These are phyloP conservation scores for Penicillium psychrosexuale DNA, from an alignment of 2,329 filamentous ascomycete genomes.

Conservation along the genomic window DNA sequence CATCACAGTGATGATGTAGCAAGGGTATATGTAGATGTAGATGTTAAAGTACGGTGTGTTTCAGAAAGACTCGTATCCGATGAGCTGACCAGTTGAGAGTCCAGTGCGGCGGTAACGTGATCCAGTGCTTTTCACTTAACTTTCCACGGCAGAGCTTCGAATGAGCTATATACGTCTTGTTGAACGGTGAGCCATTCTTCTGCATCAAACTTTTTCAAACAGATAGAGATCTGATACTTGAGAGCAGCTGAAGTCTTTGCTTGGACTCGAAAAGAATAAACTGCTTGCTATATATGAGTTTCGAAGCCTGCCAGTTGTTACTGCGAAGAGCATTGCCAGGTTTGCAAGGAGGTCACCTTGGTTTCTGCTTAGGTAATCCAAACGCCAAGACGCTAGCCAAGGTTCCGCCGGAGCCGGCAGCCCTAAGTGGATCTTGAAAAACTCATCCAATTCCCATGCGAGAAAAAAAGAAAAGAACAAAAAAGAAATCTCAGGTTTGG, in stretches of 20 bases:
- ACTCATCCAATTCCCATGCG: neutral
- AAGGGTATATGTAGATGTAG: neutral
- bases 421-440: neutral
- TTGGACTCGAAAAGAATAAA: too few relatives aligned
- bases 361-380: neutral
- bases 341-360: too few relatives aligned
- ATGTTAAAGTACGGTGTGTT: neutral
- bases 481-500: constrained; percentile 11
- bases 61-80: neutral
- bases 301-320: too few relatives aligned
- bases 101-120: neutral
- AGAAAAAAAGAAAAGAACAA: neutral
- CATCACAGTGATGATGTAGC: neutral
- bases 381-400: neutral
- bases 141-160: too few relatives aligned
- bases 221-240: too few relatives aligned
- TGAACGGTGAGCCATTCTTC: too few relatives aligned
- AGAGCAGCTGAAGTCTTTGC: too few relatives aligned
- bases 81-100: neutral
- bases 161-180: too few relatives aligned
- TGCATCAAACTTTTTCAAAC: too few relatives aligned
- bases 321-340: too few relatives aligned
- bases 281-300: too few relatives aligned
- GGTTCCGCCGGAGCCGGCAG: neutral
- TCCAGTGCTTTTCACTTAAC: neutral